Base-by-base conservation (phyloP, 2,329 filamentous ascomycete species). In the Hysterium pulicare region DNA sequence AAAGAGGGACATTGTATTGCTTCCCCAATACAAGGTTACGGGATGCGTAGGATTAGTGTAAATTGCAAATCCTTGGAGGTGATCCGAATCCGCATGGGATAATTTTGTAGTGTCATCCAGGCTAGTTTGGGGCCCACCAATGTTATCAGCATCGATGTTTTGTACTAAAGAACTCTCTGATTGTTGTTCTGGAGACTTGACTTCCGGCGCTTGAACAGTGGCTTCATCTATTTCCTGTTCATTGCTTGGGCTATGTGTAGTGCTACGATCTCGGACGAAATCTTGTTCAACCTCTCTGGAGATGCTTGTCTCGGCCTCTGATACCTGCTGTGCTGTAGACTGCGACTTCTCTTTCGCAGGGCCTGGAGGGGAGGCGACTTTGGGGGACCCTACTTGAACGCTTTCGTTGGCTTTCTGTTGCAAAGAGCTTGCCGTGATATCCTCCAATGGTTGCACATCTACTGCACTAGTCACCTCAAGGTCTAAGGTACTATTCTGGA, bases 1-100 rank as follows among this genome's bases (percentile, higher is more conserved):
- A 53, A 84, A 83, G 6, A 84, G 61, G 11, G 74, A 77, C 47
- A 82, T 79, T 41, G 10, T 16, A n/a, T 79, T 74, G 38, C 68
- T 69, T 11, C 72, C 74, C 46, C 75, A 71, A 54, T 81, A 83
- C 15, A 83, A 70, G 31, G 47, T 45, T 6, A 42, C 39, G 10
- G 45, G 31, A 34, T 53, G 40, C 32, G 40, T 21, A 21, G 40
- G 21, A 13, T 16, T 6, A 23, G 39, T 22, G 21, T 30, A n/a
- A 28, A n/a, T 21, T 37, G 21, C n/a, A 24, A 21, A 4, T 19
- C 28, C 19, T 35, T 33, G 17, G 10, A 22, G 17, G 20, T 40
- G 22, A 19, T 33, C 30, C 33, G 4, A 20, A 16, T 22, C 33
- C 20, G n/a, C 33, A 24, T 31, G 16, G 28, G 28, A 16, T 4